Conservation (phyloP, 2,329 filamentous ascomycete species). For the Colletotrichum higginsianum region DNA sequence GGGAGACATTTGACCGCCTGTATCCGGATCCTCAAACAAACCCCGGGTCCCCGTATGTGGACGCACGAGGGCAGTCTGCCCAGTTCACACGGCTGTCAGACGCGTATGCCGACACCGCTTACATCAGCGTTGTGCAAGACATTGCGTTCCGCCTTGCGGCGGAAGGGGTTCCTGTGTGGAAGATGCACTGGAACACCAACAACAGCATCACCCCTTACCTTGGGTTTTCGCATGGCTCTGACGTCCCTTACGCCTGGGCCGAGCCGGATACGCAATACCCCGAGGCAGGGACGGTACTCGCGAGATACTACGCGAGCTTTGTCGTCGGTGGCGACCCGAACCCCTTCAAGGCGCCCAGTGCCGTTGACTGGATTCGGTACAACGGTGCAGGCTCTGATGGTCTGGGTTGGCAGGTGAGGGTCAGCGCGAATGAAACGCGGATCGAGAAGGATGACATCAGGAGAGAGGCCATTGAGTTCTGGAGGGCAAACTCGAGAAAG, state of each 20-base stretch:
- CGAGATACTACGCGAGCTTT: constrained; percentile 53
- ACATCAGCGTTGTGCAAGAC: constrained; percentile 22
- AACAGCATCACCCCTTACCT: constrained; percentile 51
- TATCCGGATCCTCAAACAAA: constrained; percentile 28
- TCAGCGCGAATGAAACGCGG: constrained; percentile 17
- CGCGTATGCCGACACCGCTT: constrained; percentile 24
- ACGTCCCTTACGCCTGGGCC: constrained; percentile 21
- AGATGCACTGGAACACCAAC: constrained; percentile 56
- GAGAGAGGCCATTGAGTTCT: constrained; percentile 28
- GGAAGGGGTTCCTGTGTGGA: constrained; percentile 51
- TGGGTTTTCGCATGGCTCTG: constrained; percentile 26
- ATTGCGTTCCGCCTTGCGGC: constrained; percentile 11
- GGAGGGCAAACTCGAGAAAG: constrained; percentile 15
- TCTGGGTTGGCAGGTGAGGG: constrained; percentile 23
- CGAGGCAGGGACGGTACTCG: background rate
- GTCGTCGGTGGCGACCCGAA: constrained; percentile 55
- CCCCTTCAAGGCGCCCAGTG: constrained; percentile 37
- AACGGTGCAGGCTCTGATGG: background rate
- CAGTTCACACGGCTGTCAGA: constrained; percentile 24
- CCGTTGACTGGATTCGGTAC: constrained; percentile 45
- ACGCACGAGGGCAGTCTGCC: constrained; percentile 18
- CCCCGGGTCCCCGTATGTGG: background rate
- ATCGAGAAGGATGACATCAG: constrained; percentile 14
- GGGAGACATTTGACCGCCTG: constrained; percentile 1
- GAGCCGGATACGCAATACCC: constrained; percentile 27